A percentile compares a stretch with the other conserved stretches of the same genome.
phyloP scores from a whole-genome alignment of 1,284 basidiomycete genomes.

The Fomitopsis betulina region DNA sequence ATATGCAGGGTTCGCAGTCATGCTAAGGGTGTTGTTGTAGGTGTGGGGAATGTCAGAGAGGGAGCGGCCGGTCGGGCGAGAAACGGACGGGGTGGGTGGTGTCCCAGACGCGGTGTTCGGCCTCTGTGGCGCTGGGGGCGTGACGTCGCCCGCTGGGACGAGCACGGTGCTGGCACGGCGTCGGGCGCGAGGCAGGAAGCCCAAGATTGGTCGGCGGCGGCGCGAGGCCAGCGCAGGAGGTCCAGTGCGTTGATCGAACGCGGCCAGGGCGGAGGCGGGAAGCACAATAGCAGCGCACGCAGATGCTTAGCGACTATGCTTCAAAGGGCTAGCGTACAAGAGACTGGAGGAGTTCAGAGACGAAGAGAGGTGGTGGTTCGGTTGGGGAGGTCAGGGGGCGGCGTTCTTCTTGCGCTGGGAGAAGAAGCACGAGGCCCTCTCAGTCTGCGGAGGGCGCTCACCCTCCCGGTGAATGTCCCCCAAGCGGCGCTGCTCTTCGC shows the following conservation, averaged over 20 bases:
- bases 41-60: constrained; percentile 5
- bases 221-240: constrained; percentile 11
- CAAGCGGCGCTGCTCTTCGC: background rate
- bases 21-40: constrained; percentile 9
- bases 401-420: background rate
- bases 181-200: constrained; percentile 20
- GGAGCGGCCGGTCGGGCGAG: constrained; percentile 1
- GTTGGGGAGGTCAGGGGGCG: background rate
- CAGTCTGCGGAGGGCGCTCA: background rate
- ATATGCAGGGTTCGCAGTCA: constrained; percentile 14
- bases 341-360: background rate
- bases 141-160: constrained; percentile 9
- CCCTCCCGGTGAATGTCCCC: background rate
- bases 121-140: constrained; percentile 1
- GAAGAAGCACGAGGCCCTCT: background rate
- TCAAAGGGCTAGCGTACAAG: background rate
- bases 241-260: background rate
- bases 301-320: background rate
- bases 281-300: background rate
- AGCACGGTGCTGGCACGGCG: constrained; percentile 20
- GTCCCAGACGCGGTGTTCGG: background rate
- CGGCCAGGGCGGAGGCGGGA: background rate
- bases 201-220: constrained; percentile 20
- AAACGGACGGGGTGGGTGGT: background rate
- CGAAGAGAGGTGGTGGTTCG: background rate